Evolutionary conservation across 2,329 filamentous ascomycete species (phyloP), one percentile per base, ranked within the genome.

Genomic region (Byssoonygena ceratinophila): DNA sequence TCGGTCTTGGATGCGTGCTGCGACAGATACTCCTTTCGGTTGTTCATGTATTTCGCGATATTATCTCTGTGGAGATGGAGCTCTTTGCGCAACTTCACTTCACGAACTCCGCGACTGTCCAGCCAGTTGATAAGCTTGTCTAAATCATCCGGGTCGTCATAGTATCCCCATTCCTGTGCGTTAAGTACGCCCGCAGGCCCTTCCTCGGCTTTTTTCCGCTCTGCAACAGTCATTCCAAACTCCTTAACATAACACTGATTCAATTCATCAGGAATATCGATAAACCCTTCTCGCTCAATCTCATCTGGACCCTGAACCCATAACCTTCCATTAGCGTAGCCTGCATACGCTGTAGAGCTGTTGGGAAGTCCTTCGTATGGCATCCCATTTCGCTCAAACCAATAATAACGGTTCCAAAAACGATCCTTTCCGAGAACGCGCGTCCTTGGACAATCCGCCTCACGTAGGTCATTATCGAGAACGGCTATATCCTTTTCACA

Each of bases 321-420:
- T 53, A 98, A 78, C 54, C 91, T 87, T 7, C 88, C 92, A 65
- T 97, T 98, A 37, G 91, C 90, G 64, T 97, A 98, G 7, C 80
- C 83, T 20, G 91, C 89, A 43, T 82, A 76, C 0, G 88, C 85
- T 1, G 91, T 97, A 14, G 90, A 96, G 67, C 88, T 94, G 58
- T 79, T 81, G 0, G 90, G 90, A 52, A 96, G 76, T 3, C 92
- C 92, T 29, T 79, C 88, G 63, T 91, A 95, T 0, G 92, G 92
- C 90, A 97, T 97, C 22, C 90, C 92, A 63, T 97, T 98, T 57
- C 91, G 84, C 70, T 98, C 92, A 67, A 97, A 96, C 91, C 92
- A 98, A 75, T 94, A 97, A 70, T 97, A 98, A 51, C 91, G 82
- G 69, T 98, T 97, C 82, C 91, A 95, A 75, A 95, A 98, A 41